Base-by-base conservation (phyloP, 768 basidiomycete species). In the Coprinopsis cinerea region DNA sequence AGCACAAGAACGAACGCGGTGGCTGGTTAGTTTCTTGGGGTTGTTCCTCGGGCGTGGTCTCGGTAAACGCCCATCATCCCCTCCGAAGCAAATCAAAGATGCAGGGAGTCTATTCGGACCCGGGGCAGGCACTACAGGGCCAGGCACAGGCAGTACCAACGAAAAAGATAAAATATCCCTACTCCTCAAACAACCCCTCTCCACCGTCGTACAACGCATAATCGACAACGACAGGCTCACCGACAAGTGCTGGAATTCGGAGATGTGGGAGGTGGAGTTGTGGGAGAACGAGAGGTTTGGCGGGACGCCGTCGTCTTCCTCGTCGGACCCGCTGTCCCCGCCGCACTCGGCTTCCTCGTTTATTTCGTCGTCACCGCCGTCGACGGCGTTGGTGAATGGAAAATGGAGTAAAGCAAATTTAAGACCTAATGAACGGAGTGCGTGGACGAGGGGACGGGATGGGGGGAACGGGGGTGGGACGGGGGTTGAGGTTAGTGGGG, bases 251-350 rank as follows among this genome's bases (percentile, higher is more conserved):
- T 90, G 87, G 86, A 68, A 65, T 0, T 70, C 82, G 1, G 78
- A 84, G 59, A 73, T 83, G 66, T 63, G 78, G 4, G 76, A 81
- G 27, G 85, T 91, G 14, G 85, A 88, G 62, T 60, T 91, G 20
- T 91, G 79, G 71, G 89, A 92, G 70, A 92, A 90, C 64, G 86
- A 91, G 61, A 72, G 89, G 15, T 83, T 76, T 67, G 60, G 64
- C 28, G 62, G 65, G 26, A 51, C 53, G 26, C 30, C 37, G 4
- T 24, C 44, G 18, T 35, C 36, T 14, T 28, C 18, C 14, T 51
- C 53, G 11, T 44, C 49, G 22, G 43, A 46, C 42, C 28, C 17
- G 32, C 46, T n/a, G n/a, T n/a, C n/a, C n/a, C n/a, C 30, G 30
- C 7, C 30, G 30, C 15, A 7, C 30, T 32, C 30, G 9, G 15